phyloP scores from a whole-genome alignment of 2,329 filamentous ascomycete genomes.

The Aschersonia sp. region DNA sequence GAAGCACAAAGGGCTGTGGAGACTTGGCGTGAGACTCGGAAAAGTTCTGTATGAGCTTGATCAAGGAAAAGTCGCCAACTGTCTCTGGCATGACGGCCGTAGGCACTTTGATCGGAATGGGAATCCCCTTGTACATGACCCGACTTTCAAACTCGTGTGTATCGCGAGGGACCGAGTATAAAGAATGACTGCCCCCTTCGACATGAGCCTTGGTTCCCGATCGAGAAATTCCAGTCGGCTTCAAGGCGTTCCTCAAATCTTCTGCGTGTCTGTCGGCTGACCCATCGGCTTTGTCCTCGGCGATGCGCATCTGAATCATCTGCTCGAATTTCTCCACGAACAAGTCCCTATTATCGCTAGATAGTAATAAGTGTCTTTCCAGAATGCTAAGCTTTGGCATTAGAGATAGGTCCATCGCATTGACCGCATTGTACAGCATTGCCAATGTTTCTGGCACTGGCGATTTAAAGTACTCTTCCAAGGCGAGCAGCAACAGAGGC shows the following conservation, averaged over 20 bases:
- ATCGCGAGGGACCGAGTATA: slow-evolving; percentile 72
- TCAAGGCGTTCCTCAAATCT: slow-evolving; percentile 31
- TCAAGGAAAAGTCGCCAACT: slow-evolving; percentile 91
- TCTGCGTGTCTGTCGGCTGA: slow-evolving; percentile 22
- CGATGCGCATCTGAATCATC: slow-evolving; percentile 74
- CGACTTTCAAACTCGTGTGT: slow-evolving; percentile 96
- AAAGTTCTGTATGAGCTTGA: slow-evolving; percentile 95
- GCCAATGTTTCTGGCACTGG: slow-evolving; percentile 79
- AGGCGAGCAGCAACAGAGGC: slow-evolving; percentile 76
- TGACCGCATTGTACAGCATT: slow-evolving; percentile 81
- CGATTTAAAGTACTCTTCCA: slow-evolving; percentile 94
- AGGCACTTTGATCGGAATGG: slow-evolving; percentile 91
- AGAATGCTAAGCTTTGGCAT: slow-evolving; percentile 76
- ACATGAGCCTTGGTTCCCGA: slow-evolving; percentile 49
- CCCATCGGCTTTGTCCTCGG: slow-evolving; percentile 41
- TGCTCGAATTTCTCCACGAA: slow-evolving; percentile 96
- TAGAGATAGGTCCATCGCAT: slow-evolving; percentile 89
- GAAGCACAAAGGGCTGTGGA: slow-evolving; percentile 70
- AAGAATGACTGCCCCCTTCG: slow-evolving; percentile 36
- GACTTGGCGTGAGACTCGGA: slow-evolving; percentile 68
- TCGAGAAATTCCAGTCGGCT: slow-evolving; percentile 35
- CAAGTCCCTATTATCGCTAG: slow-evolving; percentile 86
- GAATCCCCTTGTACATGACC: slow-evolving; percentile 91
- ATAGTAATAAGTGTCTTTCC: slow-evolving; percentile 74
- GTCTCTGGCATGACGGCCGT: slow-evolving; percentile 89